phyloP scores from a whole-genome alignment of 805 yeast genomes.

The Metschnikowia kunwiensis region DNA sequence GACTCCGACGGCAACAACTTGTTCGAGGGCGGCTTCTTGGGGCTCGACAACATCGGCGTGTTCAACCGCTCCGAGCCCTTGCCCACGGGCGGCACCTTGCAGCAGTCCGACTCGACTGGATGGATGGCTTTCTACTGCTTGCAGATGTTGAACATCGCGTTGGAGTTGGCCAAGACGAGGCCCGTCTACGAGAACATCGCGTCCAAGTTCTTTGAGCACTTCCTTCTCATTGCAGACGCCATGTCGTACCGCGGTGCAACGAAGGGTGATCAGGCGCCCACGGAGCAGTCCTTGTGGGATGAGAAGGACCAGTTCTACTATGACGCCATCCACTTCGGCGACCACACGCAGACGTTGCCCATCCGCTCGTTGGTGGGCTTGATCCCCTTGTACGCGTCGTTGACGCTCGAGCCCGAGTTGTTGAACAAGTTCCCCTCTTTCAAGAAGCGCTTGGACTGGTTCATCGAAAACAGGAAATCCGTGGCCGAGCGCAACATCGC shows the following conservation, averaged over 20 bases:
- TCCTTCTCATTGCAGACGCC: slow-evolving; percentile 87
- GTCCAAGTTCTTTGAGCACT: slow-evolving; percentile 90
- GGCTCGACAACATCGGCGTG: slow-evolving; percentile 88
- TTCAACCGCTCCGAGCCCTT: slow-evolving; percentile 90
- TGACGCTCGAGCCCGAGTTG: slow-evolving; percentile 83
- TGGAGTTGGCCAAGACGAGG: slow-evolving; percentile 81
- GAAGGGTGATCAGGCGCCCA: slow-evolving; percentile 37
- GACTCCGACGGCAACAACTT: slow-evolving; percentile 84
- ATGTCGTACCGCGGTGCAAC: slow-evolving; percentile 64
- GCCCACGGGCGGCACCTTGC: slow-evolving; percentile 87
- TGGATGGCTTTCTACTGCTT: slow-evolving; percentile 95
- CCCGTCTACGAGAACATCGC: slow-evolving; percentile 92
- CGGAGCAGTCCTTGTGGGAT: slow-evolving; percentile 77
- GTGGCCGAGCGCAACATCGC: slow-evolving; percentile 83
- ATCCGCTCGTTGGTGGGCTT: slow-evolving; percentile 88
- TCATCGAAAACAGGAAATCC: slow-evolving; percentile 62
- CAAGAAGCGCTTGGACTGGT: slow-evolving; percentile 81
- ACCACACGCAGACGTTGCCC: slow-evolving; percentile 64
- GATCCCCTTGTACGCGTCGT: slow-evolving; percentile 85
- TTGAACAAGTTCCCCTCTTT: slow-evolving; percentile 77
- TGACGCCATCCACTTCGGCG: slow-evolving; percentile 85
- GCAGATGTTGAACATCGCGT: slow-evolving; percentile 88
- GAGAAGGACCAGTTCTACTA: slow-evolving; percentile 85
- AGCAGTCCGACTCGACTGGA: slow-evolving; percentile 94
- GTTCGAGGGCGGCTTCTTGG: slow-evolving; percentile 92